phyloP scores from a whole-genome alignment of 805 yeast species.

The Soucietia sequanensis region DNA sequence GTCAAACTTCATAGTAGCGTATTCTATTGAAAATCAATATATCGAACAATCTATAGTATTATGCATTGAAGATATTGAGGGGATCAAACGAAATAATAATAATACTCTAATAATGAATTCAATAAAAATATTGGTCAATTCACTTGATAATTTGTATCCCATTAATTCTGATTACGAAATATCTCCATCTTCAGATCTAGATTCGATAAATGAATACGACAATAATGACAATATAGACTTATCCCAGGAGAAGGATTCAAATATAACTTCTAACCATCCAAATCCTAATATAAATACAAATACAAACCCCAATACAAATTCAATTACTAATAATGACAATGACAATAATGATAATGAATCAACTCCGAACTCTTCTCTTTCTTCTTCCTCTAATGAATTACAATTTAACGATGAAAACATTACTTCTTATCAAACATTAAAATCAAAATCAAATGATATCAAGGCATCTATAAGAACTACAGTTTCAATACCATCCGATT shows the following conservation, averaged over 20 bases:
- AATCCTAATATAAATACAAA: too few species aligned
- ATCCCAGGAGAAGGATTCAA: too few species aligned
- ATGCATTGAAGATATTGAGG: too few species aligned
- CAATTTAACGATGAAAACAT: not conserved
- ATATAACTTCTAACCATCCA: too few species aligned
- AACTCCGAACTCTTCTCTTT: not conserved
- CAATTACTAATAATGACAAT: constrained; percentile 7
- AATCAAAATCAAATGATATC: too few species aligned
- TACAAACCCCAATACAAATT: constrained; percentile 6
- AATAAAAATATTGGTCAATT: constrained; percentile 30
- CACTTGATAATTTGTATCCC: constrained; percentile 28
- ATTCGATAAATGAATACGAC: constrained; percentile 3
- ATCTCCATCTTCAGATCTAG: not conserved
- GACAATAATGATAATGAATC: constrained; percentile 3
- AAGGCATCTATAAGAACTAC: too few species aligned
- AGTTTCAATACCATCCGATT: not conserved
- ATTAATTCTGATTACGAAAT: constrained; percentile 6
- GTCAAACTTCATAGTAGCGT: too few species aligned
- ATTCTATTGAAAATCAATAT: too few species aligned
- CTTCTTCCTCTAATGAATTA: not conserved
- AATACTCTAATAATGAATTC: too few species aligned
- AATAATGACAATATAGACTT: not conserved
- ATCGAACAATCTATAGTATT: too few species aligned
- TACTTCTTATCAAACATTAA: too few species aligned
- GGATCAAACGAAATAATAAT: not conserved